Evolutionary conservation across 2,329 filamentous ascomycete species (phyloP).

Genomic region (Fusarium staphyleae): DNA sequence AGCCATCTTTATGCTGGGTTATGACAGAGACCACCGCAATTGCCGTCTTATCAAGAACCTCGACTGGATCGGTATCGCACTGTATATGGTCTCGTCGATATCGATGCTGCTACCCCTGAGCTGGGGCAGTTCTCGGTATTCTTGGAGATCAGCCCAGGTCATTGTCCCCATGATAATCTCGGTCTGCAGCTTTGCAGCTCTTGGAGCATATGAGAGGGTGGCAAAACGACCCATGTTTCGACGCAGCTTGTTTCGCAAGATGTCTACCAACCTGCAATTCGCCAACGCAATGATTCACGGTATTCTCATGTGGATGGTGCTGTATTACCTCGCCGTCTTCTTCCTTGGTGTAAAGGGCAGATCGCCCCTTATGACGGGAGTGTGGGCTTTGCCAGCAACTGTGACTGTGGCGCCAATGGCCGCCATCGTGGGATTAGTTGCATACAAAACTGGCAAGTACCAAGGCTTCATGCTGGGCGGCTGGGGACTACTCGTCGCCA

Average conservation of each 20-base stretch:
- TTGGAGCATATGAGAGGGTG: slow-evolving; percentile 31
- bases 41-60: slow-evolving; percentile 45
- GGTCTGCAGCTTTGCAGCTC: slow-evolving; percentile 50
- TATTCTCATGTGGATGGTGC: slow-evolving; percentile 40
- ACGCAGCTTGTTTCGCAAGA: slow-evolving; percentile 29
- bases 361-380: slow-evolving; percentile 39
- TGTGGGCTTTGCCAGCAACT: slow-evolving; percentile 65
- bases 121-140: slow-evolving; percentile 30
- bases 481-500: slow-evolving; percentile 66
- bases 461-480: slow-evolving; percentile 67
- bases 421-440: slow-evolving; percentile 61
- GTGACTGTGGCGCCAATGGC: slow-evolving; percentile 70
- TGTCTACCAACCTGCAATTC: slow-evolving; percentile 34
- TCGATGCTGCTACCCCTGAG: slow-evolving; percentile 26
- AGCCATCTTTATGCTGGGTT: slow-evolving; percentile 40
- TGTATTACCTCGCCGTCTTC: slow-evolving; percentile 42
- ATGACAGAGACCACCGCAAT: slow-evolving; percentile 23
- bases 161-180: slow-evolving; percentile 68
- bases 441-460: slow-evolving; percentile 64
- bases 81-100: slow-evolving; percentile 55
- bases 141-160: slow-evolving; percentile 42
- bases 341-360: slow-evolving; percentile 36
- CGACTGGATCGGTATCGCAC: slow-evolving; percentile 67
- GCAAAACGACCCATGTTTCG: slow-evolving; percentile 36
- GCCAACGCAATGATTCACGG: slow-evolving; percentile 36